Percentiles rank a stretch among this genome's conserved stretches.
phyloP scores from a whole-genome alignment of 495 filamentous ascomycete genomes.

The Penicillium waksmanii region DNA sequence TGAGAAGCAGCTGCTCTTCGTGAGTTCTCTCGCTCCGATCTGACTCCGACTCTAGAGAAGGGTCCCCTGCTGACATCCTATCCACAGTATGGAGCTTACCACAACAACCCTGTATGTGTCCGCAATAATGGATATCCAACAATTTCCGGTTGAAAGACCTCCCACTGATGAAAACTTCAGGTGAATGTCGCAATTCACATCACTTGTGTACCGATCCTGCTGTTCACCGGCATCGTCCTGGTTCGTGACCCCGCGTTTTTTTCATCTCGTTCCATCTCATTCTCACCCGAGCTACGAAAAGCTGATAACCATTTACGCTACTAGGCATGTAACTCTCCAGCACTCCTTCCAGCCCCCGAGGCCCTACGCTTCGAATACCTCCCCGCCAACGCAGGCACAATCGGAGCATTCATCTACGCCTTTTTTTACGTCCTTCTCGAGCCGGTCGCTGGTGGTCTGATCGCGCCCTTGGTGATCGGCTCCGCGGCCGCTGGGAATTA shows the following conservation, averaged over 20 bases:
- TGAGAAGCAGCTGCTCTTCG: constrained; percentile 78
- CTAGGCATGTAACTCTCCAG: constrained; percentile 76
- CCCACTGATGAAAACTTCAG: constrained; percentile 36
- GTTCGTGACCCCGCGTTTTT: constrained; percentile 52
- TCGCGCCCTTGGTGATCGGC: constrained; percentile 73
- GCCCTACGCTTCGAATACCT: constrained; percentile 74
- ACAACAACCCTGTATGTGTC: constrained; percentile 75
- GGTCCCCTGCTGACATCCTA: constrained; percentile 23
- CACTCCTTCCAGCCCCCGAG: constrained; percentile 70
- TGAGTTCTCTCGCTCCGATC: constrained; percentile 45
- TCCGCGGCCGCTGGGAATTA: constrained; percentile 76
- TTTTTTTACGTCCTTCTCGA: constrained; percentile 90
- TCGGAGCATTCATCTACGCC: constrained; percentile 71
- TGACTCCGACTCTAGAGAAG: neutral
- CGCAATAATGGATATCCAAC: constrained; percentile 4
- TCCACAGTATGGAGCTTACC: constrained; percentile 89
- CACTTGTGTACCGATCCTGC: constrained; percentile 80
- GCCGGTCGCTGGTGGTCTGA: constrained; percentile 79
- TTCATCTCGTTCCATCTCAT: constrained; percentile 1
- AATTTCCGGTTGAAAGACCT: neutral
- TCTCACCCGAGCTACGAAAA: neutral
- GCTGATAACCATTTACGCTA: constrained; percentile 16
- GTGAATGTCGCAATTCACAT: constrained; percentile 90
- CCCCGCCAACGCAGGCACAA: constrained; percentile 78
- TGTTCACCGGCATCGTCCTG: constrained; percentile 78